phyloP scores from a whole-genome alignment of 2,329 filamentous ascomycete genomes.

The Juglanconis oblonga region DNA sequence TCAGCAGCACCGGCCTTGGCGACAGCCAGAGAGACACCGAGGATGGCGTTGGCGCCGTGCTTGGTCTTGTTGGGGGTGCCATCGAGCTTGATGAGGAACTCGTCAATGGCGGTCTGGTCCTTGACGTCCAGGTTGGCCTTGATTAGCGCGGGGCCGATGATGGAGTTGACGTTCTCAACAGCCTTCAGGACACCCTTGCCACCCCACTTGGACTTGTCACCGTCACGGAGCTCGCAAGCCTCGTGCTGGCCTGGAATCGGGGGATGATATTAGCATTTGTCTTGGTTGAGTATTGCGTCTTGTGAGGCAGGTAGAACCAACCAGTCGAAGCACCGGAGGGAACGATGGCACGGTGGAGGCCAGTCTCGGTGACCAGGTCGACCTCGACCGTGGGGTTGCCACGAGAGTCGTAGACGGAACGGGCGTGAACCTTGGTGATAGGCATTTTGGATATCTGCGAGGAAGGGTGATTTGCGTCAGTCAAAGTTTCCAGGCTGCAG shows the following conservation, averaged over 20 bases:
- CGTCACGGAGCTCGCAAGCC: constrained; percentile 86
- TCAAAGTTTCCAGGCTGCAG: not conserved
- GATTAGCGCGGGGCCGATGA: constrained; percentile 78
- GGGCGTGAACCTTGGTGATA: constrained; percentile 85
- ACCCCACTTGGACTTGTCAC: constrained; percentile 80
- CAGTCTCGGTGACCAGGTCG: constrained; percentile 92
- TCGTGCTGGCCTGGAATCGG: constrained; percentile 71
- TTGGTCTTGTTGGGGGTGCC: constrained; percentile 84
- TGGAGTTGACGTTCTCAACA: constrained; percentile 79
- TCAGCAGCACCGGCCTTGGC: constrained; percentile 87
- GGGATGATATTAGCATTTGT: constrained; percentile 21
- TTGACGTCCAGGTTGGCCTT: constrained; percentile 81
- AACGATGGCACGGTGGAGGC: constrained; percentile 95
- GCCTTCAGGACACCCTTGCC: constrained; percentile 88
- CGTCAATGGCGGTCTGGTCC: constrained; percentile 80
- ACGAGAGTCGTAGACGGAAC: constrained; percentile 98
- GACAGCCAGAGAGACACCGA: constrained; percentile 79
- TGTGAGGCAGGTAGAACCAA: constrained; percentile 42
- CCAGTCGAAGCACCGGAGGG: constrained; percentile 95
- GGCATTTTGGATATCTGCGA: constrained; percentile 63
- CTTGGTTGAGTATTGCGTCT: not conserved
- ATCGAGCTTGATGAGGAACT: constrained; percentile 82
- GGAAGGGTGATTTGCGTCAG: not conserved
- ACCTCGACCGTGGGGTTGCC: constrained; percentile 98
- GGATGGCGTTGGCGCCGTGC: constrained; percentile 84